These are phyloP conservation scores for Schizochytrium sp. DNA, from an alignment of 108 stramenopile genomes.

Conservation along the genomic window DNA sequence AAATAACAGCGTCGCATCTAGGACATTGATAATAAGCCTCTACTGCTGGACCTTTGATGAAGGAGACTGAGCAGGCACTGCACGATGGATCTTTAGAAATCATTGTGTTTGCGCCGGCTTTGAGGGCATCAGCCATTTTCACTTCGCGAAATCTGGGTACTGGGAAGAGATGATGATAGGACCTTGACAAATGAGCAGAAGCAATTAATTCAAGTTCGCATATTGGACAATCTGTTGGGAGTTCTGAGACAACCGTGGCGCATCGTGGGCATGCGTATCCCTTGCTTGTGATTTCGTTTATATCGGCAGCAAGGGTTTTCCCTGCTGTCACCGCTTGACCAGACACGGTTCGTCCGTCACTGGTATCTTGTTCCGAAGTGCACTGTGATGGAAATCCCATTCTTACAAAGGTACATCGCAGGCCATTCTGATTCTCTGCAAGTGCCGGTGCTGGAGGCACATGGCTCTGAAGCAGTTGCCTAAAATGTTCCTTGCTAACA, in stretches of 20 bases:
- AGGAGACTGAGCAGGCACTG: slow-evolving; percentile 55
- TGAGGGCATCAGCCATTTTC: slow-evolving; percentile 64
- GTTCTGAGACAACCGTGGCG: slow-evolving; percentile 40
- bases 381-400: slow-evolving; percentile 52
- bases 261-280: slow-evolving; percentile 64
- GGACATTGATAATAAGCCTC: slow-evolving; percentile 84
- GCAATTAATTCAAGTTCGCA: slow-evolving; percentile 88
- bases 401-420: slow-evolving; percentile 44
- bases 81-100: slow-evolving; percentile 40
- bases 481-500: slow-evolving; percentile 35
- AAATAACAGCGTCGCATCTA: slow-evolving; percentile 85
- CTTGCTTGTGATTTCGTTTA: neutral
- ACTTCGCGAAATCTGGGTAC: slow-evolving; percentile 85
- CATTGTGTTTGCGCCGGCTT: slow-evolving; percentile 1
- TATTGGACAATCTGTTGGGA: slow-evolving; percentile 83
- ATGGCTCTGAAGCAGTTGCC: slow-evolving; percentile 59
- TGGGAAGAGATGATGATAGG: slow-evolving; percentile 93
- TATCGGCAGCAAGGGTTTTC: slow-evolving; percentile 4
- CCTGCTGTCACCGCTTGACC: slow-evolving; percentile 20
- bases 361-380: neutral
- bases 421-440: neutral
- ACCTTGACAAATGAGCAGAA: slow-evolving; percentile 86
- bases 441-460: slow-evolving; percentile 62
- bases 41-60: slow-evolving; percentile 55
- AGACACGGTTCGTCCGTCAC: neutral